A percentile compares a stretch with the other conserved stretches of the same genome.
Evolutionary conservation across 2,329 filamentous ascomycete species (phyloP).

Genomic region (Ascochyta pisi): DNA sequence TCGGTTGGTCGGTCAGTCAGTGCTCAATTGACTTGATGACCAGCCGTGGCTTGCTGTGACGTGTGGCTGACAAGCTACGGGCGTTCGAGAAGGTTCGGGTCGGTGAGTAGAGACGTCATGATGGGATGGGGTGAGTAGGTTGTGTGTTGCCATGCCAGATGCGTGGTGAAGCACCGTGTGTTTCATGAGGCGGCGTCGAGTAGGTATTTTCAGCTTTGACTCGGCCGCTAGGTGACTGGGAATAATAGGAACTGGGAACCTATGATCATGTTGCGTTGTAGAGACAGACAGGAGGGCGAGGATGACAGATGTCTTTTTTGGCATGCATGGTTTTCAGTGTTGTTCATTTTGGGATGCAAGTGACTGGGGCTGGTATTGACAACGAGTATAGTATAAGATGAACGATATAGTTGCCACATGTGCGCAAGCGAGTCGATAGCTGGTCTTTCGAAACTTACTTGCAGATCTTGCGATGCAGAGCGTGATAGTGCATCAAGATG

Average conservation of each 20-base stretch:
- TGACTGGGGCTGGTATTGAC: not conserved
- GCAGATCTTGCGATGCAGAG: slow-evolving; percentile 4
- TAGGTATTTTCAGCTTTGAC: not conserved
- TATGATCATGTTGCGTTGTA: not conserved
- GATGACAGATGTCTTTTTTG: not conserved
- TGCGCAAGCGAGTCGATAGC: slow-evolving; percentile 9
- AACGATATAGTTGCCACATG: slow-evolving; percentile 14
- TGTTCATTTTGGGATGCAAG: not conserved
- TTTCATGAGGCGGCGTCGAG: not conserved
- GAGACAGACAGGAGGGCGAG: not conserved
- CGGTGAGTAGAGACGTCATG: not conserved
- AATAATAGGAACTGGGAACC: not conserved
- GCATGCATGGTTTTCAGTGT: not conserved
- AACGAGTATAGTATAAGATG: slow-evolving; percentile 14
- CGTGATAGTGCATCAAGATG: not conserved
- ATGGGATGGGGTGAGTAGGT: not conserved
- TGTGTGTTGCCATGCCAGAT: not conserved
- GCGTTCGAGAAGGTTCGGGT: not conserved
- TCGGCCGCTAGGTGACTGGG: not conserved
- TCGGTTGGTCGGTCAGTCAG: not conserved
- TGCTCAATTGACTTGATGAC: not conserved
- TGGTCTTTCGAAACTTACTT: slow-evolving; percentile 11
- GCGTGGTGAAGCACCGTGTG: not conserved
- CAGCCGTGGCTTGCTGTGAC: not conserved
- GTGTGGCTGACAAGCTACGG: not conserved